A percentile compares a stretch with the other conserved stretches of the same genome.
These are phyloP conservation scores for Penicillium sp. DNA, from an alignment of 2,329 filamentous ascomycete species.

Conservation along the genomic window DNA sequence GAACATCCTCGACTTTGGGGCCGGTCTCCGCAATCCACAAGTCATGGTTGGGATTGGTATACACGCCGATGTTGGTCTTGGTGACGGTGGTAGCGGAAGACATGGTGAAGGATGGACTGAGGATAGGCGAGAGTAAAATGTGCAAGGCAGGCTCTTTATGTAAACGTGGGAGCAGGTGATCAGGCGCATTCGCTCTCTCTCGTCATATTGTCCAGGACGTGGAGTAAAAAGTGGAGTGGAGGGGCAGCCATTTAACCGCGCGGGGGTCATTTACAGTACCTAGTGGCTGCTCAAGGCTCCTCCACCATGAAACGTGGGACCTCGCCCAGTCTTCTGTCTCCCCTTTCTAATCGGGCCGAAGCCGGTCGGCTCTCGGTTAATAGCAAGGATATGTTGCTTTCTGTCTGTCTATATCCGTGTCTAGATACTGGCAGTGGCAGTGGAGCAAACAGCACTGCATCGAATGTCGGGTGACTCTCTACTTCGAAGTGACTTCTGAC, in stretches of 20 bases:
- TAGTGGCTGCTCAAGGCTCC: background rate
- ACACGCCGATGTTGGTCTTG: slow-evolving; percentile 92
- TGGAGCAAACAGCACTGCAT: background rate
- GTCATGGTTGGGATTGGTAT: slow-evolving; percentile 89
- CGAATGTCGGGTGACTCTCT: background rate
- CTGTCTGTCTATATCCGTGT: background rate
- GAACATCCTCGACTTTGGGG: slow-evolving; percentile 73
- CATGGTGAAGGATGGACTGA: slow-evolving; percentile 21
- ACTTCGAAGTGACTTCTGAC: background rate
- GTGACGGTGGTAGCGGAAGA: slow-evolving; percentile 43
- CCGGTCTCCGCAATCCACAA: slow-evolving; percentile 80
- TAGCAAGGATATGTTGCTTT: background rate
- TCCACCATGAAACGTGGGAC: background rate
- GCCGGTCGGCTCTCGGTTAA: slow-evolving; percentile 22
- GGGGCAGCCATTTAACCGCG: slow-evolving; percentile 24
- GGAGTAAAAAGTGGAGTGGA: slow-evolving; percentile 20
- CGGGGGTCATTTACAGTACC: slow-evolving; percentile 12
- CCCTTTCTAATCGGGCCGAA: slow-evolving; percentile 12
- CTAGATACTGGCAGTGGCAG: background rate
- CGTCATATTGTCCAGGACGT: slow-evolving; percentile 9
- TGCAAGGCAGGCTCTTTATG: slow-evolving; percentile 1
- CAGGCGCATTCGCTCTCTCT: background rate
- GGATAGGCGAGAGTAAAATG: slow-evolving; percentile 3
- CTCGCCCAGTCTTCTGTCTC: background rate
- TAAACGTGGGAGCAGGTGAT: slow-evolving; percentile 4